These are phyloP conservation scores for Danielia reshetovae DNA, from an alignment of 805 yeast species.

Conservation along the genomic window DNA sequence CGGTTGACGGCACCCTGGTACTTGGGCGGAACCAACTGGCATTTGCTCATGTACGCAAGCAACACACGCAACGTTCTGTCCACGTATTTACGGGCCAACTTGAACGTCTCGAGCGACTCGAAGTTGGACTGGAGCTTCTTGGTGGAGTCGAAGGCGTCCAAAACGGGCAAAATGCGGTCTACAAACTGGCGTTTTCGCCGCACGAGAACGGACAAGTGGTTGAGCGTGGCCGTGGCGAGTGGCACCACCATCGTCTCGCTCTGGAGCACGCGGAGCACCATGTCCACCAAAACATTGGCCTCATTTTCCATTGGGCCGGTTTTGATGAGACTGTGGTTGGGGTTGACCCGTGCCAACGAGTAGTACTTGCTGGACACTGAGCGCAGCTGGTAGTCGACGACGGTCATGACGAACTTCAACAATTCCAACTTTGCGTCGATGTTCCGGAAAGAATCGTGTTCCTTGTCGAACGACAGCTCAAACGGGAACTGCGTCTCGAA, in stretches of 20 bases:
- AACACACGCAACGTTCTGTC: slow-evolving; percentile 54
- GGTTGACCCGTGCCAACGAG: slow-evolving; percentile 48
- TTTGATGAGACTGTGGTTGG: slow-evolving; percentile 64
- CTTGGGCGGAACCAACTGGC: slow-evolving; percentile 33
- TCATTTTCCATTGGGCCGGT: slow-evolving; percentile 60
- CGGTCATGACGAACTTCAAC: slow-evolving; percentile 59
- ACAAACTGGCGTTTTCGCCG: slow-evolving; percentile 62
- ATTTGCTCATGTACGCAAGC: slow-evolving; percentile 35
- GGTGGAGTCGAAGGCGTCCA: slow-evolving; percentile 59
- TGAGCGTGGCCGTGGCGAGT: slow-evolving; percentile 62
- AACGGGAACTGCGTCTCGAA: slow-evolving; percentile 60
- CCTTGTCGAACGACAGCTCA: slow-evolving; percentile 42
- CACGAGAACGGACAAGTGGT: slow-evolving; percentile 59
- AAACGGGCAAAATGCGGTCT: slow-evolving; percentile 51
- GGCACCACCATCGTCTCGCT: slow-evolving; percentile 54
- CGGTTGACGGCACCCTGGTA: slow-evolving; percentile 25
- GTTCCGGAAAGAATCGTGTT: slow-evolving; percentile 47
- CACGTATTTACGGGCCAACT: slow-evolving; percentile 56
- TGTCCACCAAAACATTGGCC: slow-evolving; percentile 57
- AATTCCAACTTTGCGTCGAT: slow-evolving; percentile 62
- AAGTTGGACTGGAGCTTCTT: slow-evolving; percentile 51
- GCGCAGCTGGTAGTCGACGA: slow-evolving; percentile 43
- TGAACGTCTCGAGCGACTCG: slow-evolving; percentile 42
- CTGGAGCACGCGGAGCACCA: slow-evolving; percentile 52
- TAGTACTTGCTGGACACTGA: slow-evolving; percentile 35